phyloP scores from a whole-genome alignment of 2,329 filamentous ascomycete species.

The Alternaria arbusti region DNA sequence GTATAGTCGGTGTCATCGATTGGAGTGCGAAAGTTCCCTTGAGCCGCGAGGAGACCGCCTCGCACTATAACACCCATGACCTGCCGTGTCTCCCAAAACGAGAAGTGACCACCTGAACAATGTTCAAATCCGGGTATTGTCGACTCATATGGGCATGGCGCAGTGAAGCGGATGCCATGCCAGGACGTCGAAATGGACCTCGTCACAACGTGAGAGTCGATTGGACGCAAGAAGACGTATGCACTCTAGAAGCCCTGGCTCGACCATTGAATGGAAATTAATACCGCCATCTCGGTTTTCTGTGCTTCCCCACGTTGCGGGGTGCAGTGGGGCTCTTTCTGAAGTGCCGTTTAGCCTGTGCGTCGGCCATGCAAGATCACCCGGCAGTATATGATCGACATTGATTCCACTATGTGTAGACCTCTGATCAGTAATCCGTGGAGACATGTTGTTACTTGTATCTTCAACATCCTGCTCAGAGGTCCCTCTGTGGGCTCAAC shows the following conservation, averaged over 20 bases:
- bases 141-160: slow-evolving; percentile 8
- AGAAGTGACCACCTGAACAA: slow-evolving; percentile 17
- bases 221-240: slow-evolving; percentile 8
- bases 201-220: background rate
- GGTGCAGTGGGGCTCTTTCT: slow-evolving; percentile 31
- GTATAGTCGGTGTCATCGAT: slow-evolving; percentile 1
- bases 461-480: background rate
- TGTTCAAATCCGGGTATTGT: slow-evolving; percentile 11
- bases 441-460: slow-evolving; percentile 4
- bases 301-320: slow-evolving; percentile 32
- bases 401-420: background rate
- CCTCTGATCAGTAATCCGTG: background rate
- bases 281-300: slow-evolving; percentile 22
- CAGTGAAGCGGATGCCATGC: background rate
- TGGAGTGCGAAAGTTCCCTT: slow-evolving; percentile 31
- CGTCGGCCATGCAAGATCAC: slow-evolving; percentile 23
- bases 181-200: slow-evolving; percentile 1
- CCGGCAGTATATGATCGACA: slow-evolving; percentile 25
- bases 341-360: slow-evolving; percentile 42
- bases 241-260: slow-evolving; percentile 21
- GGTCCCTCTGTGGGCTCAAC: background rate
- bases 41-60: slow-evolving; percentile 23
- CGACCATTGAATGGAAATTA: slow-evolving; percentile 19
- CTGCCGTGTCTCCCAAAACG: background rate
- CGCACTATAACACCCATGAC: slow-evolving; percentile 31